These are phyloP conservation scores for Dactylorhiza incarnata DNA, from an alignment of 106 monocot species.

Conservation along the genomic window DNA sequence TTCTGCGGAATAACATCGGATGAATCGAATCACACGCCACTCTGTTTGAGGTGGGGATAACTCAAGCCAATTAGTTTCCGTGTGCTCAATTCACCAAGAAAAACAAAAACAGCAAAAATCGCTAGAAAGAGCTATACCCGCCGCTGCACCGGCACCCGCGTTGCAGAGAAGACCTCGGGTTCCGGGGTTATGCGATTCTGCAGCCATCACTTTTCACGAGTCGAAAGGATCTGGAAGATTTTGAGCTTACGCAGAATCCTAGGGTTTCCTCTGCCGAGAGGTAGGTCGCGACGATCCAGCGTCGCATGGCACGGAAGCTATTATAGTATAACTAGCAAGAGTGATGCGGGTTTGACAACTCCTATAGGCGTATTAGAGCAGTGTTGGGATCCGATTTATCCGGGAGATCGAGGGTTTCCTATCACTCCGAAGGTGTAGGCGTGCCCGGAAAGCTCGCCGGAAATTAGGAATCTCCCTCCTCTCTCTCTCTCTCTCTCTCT, in stretches of 20 bases:
- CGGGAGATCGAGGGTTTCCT: not conserved
- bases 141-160: slow-evolving; percentile 57
- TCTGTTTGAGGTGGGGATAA: not conserved
- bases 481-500: too few relatives aligned
- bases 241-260: not conserved
- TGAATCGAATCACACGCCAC: not conserved
- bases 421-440: not conserved
- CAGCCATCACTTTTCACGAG: slow-evolving; percentile 1
- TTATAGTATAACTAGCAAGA: not conserved
- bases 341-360: not conserved
- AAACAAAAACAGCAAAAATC: not conserved
- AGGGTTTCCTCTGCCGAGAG: slow-evolving; percentile 19
- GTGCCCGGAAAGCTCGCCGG: not conserved
- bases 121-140: slow-evolving; percentile 20
- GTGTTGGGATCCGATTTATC: not conserved
- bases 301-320: slow-evolving; percentile 26
- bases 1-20: not conserved
- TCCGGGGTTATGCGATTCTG: slow-evolving; percentile 10
- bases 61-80: not conserved
- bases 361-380: not conserved
- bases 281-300: slow-evolving; percentile 4
- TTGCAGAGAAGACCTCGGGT: slow-evolving; percentile 46
- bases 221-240: not conserved
- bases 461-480: not conserved
- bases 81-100: not conserved